Conservation (phyloP, 163 green algal species). For the Prototheca stagnorum region DNA sequence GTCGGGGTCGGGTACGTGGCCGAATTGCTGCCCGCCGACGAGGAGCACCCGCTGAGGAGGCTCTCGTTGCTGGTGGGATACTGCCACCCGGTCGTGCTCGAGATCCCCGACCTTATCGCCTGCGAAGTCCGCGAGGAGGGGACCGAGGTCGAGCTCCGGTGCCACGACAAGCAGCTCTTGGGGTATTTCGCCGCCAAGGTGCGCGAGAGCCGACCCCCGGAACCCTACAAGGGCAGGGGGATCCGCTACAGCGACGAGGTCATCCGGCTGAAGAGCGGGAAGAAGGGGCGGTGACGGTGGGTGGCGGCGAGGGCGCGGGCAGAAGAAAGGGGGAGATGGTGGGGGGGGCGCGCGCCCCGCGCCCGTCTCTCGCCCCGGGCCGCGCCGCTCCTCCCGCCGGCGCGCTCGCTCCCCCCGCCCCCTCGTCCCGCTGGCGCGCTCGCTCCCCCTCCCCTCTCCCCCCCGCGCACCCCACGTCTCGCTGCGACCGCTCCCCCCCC, state of each 20-base stretch:
- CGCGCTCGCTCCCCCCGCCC: no score
- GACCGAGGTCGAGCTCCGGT: constrained; percentile 28
- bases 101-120: constrained; percentile 60
- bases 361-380: no score
- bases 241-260: constrained; percentile 81
- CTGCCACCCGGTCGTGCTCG: constrained; percentile 70
- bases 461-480: no score
- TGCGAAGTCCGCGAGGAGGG: constrained; percentile 56
- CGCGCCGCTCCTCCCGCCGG: no score
- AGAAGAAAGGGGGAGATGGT: no score
- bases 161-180: constrained; percentile 67
- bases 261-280: constrained; percentile 90
- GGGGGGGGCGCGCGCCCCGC: no score
- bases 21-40: constrained; percentile 43
- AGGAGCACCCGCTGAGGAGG: no score
- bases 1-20: constrained; percentile 84
- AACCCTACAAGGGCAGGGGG: constrained; percentile 97
- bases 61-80: constrained; percentile 86
- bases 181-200: constrained; percentile 66
- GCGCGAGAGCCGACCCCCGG: constrained; percentile 60
- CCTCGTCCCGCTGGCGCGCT: no score
- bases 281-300: constrained; percentile 64
- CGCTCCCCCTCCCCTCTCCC: no score
- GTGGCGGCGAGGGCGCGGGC: no score
- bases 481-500: no score